A percentile compares a stretch with the other conserved stretches of the same genome.
Evolutionary conservation across 768 basidiomycete species (phyloP).

Genomic region (Auricularia cornea): DNA sequence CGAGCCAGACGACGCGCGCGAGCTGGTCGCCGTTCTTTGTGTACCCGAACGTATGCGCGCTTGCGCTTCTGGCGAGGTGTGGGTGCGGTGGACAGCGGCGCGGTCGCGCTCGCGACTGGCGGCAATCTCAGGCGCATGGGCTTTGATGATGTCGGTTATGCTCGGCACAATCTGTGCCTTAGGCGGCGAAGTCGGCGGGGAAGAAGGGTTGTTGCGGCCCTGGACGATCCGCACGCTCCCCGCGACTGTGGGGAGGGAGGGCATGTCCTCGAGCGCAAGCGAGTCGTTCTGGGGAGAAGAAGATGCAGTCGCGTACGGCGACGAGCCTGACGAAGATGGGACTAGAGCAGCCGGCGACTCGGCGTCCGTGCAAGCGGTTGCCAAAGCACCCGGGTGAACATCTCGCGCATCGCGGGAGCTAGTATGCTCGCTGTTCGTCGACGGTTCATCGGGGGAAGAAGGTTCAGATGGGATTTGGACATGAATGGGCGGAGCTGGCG

Average conservation of each 20-base stretch:
- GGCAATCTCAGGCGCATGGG: conserved; percentile 47
- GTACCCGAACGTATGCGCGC: neutral
- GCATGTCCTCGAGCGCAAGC: neutral
- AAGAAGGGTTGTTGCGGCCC: neutral
- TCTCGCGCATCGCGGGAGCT: neutral
- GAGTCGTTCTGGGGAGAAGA: conserved; percentile 19
- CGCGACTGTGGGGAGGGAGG: neutral
- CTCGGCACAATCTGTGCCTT: conserved; percentile 47
- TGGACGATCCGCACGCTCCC: neutral
- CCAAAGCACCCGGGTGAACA: neutral
- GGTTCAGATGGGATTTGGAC: neutral
- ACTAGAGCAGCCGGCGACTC: neutral
- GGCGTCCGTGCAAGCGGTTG: neutral
- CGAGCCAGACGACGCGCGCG: neutral
- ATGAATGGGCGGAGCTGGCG: neutral
- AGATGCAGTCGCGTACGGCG: conserved; percentile 4
- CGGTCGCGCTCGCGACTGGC: neutral
- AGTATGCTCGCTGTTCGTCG: neutral
- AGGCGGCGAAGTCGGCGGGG: neutral
- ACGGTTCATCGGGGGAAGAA: neutral
- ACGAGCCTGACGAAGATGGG: neutral
- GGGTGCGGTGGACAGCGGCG: neutral
- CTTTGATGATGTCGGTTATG: conserved; percentile 82
- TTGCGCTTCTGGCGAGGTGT: neutral
- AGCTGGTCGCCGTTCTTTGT: neutral